Conservation (phyloP, 176 grass and related monocot genomes). For the Oryza longistaminata region DNA sequence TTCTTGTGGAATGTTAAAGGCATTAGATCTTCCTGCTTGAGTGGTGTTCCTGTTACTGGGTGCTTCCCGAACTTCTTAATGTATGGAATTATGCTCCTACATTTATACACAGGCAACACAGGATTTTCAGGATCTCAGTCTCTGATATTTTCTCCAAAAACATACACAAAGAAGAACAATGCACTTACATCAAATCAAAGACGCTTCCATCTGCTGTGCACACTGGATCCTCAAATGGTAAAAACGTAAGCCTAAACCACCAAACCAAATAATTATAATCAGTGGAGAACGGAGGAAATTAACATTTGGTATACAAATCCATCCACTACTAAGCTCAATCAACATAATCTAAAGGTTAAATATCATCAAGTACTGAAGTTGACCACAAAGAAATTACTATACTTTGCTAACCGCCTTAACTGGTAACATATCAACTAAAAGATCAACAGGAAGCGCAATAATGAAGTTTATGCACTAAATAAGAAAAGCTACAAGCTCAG, state of each 20-base stretch:
- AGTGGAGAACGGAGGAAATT: neutral
- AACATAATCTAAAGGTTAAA: neutral
- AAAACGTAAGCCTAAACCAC: conserved; percentile 73
- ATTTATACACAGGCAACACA: conserved; percentile 31
- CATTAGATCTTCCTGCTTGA: conserved; percentile 87
- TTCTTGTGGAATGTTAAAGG: conserved; percentile 95
- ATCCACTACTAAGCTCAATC: conserved; percentile 15
- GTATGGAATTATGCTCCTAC: conserved; percentile 92
- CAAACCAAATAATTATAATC: conserved; percentile 25
- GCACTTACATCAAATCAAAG: conserved; percentile 89
- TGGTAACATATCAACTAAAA: neutral
- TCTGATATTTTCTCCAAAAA: neutral
- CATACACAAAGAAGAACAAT: conserved; percentile 1
- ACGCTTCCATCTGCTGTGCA: conserved; percentile 81
- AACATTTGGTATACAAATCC: neutral
- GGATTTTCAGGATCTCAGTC: conserved; percentile 1
- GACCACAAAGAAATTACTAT: conserved; percentile 8
- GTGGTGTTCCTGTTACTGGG: conserved; percentile 66
- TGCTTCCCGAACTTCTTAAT: conserved; percentile 90
- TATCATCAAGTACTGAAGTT: conserved; percentile 3
- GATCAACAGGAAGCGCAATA: neutral
- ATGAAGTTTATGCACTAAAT: neutral
- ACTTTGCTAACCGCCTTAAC: neutral
- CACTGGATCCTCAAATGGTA: conserved; percentile 90
- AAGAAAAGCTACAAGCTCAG: conserved; percentile 37